These are phyloP conservation scores for Adansonia gregorii DNA, from an alignment of 441 rosid species.

Conservation along the genomic window DNA sequence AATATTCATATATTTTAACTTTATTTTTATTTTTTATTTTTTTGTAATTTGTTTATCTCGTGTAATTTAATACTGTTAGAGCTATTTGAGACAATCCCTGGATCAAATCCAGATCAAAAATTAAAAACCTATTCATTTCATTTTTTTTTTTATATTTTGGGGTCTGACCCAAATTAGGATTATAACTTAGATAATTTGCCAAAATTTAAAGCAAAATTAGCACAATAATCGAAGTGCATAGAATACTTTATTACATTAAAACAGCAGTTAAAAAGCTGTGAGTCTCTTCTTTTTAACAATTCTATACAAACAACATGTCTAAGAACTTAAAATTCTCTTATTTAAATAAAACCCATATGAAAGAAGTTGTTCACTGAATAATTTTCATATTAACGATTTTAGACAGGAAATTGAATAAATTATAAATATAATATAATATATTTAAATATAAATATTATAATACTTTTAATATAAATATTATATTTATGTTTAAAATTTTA, in stretches of 20 bases:
- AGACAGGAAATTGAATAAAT: too few species aligned
- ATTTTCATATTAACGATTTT: background rate
- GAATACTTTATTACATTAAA: background rate
- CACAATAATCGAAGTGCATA: background rate
- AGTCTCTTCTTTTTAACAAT: background rate
- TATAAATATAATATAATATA: too few species aligned
- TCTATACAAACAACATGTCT: background rate
- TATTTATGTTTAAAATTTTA: too few species aligned
- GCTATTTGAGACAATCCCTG: too few species aligned
- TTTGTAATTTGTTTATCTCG: too few species aligned
- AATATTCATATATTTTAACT: too few species aligned
- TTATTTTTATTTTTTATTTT: too few species aligned
- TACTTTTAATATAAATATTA: too few species aligned
- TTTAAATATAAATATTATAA: too few species aligned
- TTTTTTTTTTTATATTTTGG: background rate
- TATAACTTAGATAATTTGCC: background rate
- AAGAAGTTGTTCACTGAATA: background rate
- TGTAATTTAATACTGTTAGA: too few species aligned
- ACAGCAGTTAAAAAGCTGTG: constrained; percentile 17
- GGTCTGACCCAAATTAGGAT: background rate
- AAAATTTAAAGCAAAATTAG: background rate
- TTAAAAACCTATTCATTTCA: background rate
- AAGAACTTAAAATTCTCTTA: background rate
- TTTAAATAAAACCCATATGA: background rate
- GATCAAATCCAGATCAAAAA: background rate